Evolutionary conservation across 768 basidiomycete genomes (phyloP), one percentile per base, ranked within the genome.

Genomic region (Naematelia aurantialba): DNA sequence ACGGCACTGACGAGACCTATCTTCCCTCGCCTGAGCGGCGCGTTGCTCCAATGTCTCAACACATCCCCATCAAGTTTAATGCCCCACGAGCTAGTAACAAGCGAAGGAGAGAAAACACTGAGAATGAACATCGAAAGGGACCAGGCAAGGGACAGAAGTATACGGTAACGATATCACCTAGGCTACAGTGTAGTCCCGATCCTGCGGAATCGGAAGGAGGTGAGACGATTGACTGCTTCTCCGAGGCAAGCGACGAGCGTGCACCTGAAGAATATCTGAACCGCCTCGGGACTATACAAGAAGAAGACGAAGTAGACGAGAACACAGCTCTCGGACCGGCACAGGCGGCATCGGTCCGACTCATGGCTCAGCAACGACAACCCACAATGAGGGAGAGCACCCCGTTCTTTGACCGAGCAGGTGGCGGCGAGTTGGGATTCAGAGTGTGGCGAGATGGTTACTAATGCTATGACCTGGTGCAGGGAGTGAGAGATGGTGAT

Each of bases 401-500:
- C 8, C 34, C 34, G 58, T 68, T 65, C 50, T 68, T 65, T 45
- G 59, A 61, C 29, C 4, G 14, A 26, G 57, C 25, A 8, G 34
- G 51, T 29, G 69, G 61, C 21, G 66, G 69, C 14, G 56, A 63
- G 26, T 24, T 62, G 5, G 66, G 63, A 0, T 70, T 70, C 42
- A 55, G 14, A 22, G 52, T 67, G 1, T 70, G 69, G 69, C 31
- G 66, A 52, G 69, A 70, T 57, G 46, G 14, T 11, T 64, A 64
- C 54, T 69, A 57, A n/a, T n/a, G n/a, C n/a, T n/a, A n/a, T n/a
- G 34, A 39, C 34, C 62, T 51, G 31, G 45, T 14, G 26, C 39
- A 49, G 17, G 10, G 14, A 49, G 27, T 25, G 19, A 49, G 26
- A 14, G 26, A 27, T 17, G 22, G 27, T 24, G 48, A 4, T 17